Percentiles rank a stretch among this genome's conserved stretches.
These are phyloP conservation scores for Hericium rajendrae DNA, from an alignment of 768 basidiomycete species.

Conservation along the genomic window DNA sequence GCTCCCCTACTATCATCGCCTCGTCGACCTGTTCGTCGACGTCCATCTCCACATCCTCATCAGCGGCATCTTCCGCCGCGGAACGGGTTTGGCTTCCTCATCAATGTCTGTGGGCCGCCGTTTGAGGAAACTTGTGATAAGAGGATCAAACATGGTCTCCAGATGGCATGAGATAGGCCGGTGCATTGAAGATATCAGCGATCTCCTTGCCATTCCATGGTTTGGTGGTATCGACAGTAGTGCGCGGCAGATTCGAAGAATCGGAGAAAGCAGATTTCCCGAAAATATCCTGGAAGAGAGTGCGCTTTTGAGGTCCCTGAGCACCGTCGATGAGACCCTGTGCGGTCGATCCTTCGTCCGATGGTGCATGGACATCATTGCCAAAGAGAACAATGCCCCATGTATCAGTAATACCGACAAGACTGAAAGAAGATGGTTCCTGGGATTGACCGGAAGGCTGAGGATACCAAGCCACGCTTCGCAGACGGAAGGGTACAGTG, in stretches of 20 bases:
- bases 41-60: slow-evolving; percentile 21
- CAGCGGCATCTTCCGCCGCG: slow-evolving; percentile 5
- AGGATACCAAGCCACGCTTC: slow-evolving; percentile 34
- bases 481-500: slow-evolving; percentile 55
- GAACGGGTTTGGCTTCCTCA: slow-evolving; percentile 6
- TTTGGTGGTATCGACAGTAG: slow-evolving; percentile 16
- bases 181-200: slow-evolving; percentile 48
- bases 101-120: slow-evolving; percentile 17
- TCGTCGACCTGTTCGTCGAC: slow-evolving; percentile 10
- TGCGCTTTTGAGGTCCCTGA: slow-evolving; percentile 30
- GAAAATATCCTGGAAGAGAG: slow-evolving; percentile 88
- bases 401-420: slow-evolving; percentile 60
- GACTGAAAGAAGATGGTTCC: slow-evolving; percentile 32
- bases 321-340: slow-evolving; percentile 25
- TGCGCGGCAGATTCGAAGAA: slow-evolving; percentile 10
- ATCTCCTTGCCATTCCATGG: slow-evolving; percentile 34
- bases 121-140: slow-evolving; percentile 41
- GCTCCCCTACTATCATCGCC: slow-evolving; percentile 11
- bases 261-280: slow-evolving; percentile 60
- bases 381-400: slow-evolving; percentile 66
- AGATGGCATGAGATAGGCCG: slow-evolving; percentile 77
- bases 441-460: slow-evolving; percentile 21
- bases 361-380: slow-evolving; percentile 34
- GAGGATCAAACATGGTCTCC: slow-evolving; percentile 57
- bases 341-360: slow-evolving; percentile 34